Base-by-base conservation (phyloP, 2,329 filamentous ascomycete genomes). In the Diaporthe australafricana region DNA sequence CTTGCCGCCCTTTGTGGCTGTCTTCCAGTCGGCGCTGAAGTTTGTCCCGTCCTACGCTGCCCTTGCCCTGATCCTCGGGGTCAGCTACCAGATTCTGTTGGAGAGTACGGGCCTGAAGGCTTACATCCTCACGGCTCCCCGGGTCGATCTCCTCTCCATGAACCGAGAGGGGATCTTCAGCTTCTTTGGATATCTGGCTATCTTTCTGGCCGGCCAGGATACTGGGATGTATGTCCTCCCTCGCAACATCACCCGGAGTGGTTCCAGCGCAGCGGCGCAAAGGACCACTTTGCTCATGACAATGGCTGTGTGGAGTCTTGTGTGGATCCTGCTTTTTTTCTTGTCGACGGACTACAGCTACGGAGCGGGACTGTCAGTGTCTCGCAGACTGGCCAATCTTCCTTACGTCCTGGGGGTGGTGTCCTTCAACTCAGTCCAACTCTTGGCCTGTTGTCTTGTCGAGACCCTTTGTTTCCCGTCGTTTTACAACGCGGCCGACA, bases 81-180 rank as follows among this genome's bases (percentile, higher is more conserved):
- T 90, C 35, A 75, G 86, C 27, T 98, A 98, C 82, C 93, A 98
- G 81, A 80, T 93, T 9, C 84, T 90, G 1, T 88, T 98, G 11
- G 93, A 96, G 78, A 91, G 86, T 70, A 97, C 94, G 0, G 83
- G 85, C n/a, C 87, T 98, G 38, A 95, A 96, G 78, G 88, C 89
- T 11, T 98, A 91, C 79, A 92, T 98, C 73, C 87, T 99, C 27
- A 90, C 93, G 9, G 95, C 94, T 0, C 94, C 94, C 7, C 91
- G 96, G 5, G 90, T 88, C 0, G 90, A 95, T 77, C 84, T 98
- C 17, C 81, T 99, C 7, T 96, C 94, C 2, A 93, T 95, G 86
- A 99, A 99, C 79, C 89, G 96, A 32, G 96, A 99, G 81, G 96
- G 96, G 0, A 87, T 99, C n/a, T 98, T 96, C 81, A 98, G 95